Evolutionary conservation across 164 flowering plant genomes (phyloP), one percentile per base, ranked within the genome.

Genomic region (Platanus orientalis): DNA sequence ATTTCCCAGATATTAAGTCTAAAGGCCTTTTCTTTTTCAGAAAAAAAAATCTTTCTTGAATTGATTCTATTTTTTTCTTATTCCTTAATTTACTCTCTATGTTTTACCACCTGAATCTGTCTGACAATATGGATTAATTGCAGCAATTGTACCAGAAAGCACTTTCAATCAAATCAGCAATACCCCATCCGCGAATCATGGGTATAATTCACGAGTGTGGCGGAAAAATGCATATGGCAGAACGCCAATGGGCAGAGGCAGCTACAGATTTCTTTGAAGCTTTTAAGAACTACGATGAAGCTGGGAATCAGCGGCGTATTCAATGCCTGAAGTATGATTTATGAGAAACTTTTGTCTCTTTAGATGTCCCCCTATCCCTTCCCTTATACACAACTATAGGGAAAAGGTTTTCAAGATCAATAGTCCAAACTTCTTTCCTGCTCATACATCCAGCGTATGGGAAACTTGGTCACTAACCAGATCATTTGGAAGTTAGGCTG

Each of bases 161-260:
- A 55, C 86, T 95, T 44, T 75, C 97, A 52, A 86, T 95, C 71
- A 95, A 95, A 68, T 95, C 99, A 61, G 99, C 98, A 32, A 95
- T 95, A 64, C 98, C 98, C 6, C 99, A 95, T 83, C 99, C 99
- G 30, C 79, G 99, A 73, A 95, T 95, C 34, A 92, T 95, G 97
- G 99, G 99, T 9, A 95, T 95, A 52, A 95, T 95, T 74, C 97
- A 84, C 68, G 99, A 95, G 71, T 95, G 97, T 81, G 99, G 99
- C 50, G 99, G 99, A 20, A 95, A 95, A 75, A 95, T 95, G 99
- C 90, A 95, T 71, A 95, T 95, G 99, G 97, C 97, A 39, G 99
- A 95, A 76, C 91, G 99, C n/a, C 94, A 87, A 56, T 95, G 99
- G 99, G 87, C 88, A 40, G 97, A 95, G 25, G 99, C 99, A 50